Evolutionary conservation across 495 filamentous ascomycete species (phyloP), one percentile per base, ranked within the genome.

Genomic region (Penicillium flavigenum): DNA sequence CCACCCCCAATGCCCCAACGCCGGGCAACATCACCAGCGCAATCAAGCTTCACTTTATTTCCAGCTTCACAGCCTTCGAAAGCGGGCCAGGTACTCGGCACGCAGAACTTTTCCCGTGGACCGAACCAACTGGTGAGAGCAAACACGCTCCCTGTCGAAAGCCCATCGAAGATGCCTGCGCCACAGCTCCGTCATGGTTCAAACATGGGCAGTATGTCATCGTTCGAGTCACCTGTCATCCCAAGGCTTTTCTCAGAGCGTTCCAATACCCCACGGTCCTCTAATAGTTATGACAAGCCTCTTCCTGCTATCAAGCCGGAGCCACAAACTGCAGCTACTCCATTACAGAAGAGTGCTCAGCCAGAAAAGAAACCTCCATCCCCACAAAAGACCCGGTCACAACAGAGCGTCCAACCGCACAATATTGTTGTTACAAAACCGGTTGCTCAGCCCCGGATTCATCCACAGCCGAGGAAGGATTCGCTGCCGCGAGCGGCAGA

Each of bases 31-130:
- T 88, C 86, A 16, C 83, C 84, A 14, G 80, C 79, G 54, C 78
- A 72, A 24, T 79, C 74, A 1, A 77, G 75, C 11, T 84, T 89
- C 53, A 80, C 79, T 3, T 68, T 89, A n/a, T 91, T 89, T 57
- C 86, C 87, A 16, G 67, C 77, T 11, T 78, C 78, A 9, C 78
- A 72, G 22, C 58, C 67, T 3, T 66, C 72, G 24, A 75, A 77
- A 19, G 73, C 75, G 4, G 72, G 78, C 6, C 63, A 70, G 48
- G 27, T 71, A 17, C 65, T 65, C 4, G 71, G 68, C 2, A 58
- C 62, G 6, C 76, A 72, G 49, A 77, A 72, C 39, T 58, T 62
- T 14, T 75, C 68, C 34, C 71, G 63, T 29, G 75, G 76, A 5
- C 73, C 77, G 2, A 71, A 69, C 43, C 72, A 83, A n/a, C 66